phyloP scores from a whole-genome alignment of 2,329 filamentous ascomycete genomes.

The Claviceps citrina region DNA sequence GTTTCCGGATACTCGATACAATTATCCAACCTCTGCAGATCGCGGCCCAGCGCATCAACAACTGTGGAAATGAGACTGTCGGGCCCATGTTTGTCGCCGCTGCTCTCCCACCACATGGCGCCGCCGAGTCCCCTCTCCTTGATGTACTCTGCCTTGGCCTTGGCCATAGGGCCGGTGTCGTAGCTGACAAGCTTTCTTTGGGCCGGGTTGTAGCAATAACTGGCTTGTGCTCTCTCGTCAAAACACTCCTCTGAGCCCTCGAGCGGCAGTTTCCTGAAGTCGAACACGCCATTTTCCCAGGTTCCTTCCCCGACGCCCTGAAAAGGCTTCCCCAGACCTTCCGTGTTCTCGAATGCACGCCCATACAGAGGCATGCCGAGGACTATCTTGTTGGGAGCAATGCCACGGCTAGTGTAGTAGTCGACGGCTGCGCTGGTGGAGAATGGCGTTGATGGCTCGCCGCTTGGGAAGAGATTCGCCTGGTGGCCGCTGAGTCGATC shows the following conservation, averaged over 20 bases:
- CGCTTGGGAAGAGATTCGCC: slow-evolving; percentile 54
- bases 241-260: slow-evolving; percentile 46
- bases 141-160: slow-evolving; percentile 58
- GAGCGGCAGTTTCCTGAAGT: slow-evolving; percentile 73
- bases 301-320: slow-evolving; percentile 60
- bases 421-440: slow-evolving; percentile 55
- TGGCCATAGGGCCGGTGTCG: slow-evolving; percentile 53
- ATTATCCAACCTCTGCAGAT: slow-evolving; percentile 39
- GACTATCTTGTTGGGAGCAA: slow-evolving; percentile 59
- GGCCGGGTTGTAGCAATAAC: slow-evolving; percentile 57
- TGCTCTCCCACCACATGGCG: slow-evolving; percentile 97
- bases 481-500: slow-evolving; percentile 58
- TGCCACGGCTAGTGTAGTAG: slow-evolving; percentile 50
- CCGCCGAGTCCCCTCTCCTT: slow-evolving; percentile 55
- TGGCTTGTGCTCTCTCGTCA: slow-evolving; percentile 51
- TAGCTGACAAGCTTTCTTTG: slow-evolving; percentile 61
- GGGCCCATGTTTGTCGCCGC: slow-evolving; percentile 51
- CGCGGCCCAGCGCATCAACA: slow-evolving; percentile 42
- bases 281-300: slow-evolving; percentile 75
- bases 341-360: slow-evolving; percentile 65
- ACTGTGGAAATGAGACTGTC: slow-evolving; percentile 55
- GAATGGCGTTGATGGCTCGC: slow-evolving; percentile 59
- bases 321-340: slow-evolving; percentile 55
- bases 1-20: slow-evolving; percentile 47
- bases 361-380: slow-evolving; percentile 89